phyloP scores from a whole-genome alignment of 495 filamentous ascomycete genomes.

The Wilcoxina mikolae region DNA sequence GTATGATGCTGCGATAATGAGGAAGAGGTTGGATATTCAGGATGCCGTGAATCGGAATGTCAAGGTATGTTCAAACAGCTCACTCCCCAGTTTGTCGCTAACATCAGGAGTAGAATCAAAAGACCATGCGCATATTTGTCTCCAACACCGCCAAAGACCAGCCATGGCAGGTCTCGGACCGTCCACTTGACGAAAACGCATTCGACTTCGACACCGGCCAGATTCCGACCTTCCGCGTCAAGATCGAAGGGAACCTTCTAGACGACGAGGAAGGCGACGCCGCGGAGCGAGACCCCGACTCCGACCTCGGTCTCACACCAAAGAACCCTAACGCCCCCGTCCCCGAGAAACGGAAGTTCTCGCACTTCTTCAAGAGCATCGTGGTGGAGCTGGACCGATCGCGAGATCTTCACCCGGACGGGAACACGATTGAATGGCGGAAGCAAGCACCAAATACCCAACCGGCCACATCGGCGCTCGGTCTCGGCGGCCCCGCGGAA shows the following conservation, averaged over 20 bases:
- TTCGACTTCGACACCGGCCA: constrained; percentile 60
- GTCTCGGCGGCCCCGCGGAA: constrained; percentile 57
- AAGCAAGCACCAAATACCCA: constrained; percentile 35
- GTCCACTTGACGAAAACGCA: constrained; percentile 43
- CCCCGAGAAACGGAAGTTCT: constrained; percentile 49
- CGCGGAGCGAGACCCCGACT: constrained; percentile 46
- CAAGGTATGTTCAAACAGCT: constrained; percentile 38
- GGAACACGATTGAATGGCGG: constrained; percentile 35
- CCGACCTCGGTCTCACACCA: constrained; percentile 22
- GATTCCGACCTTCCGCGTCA: constrained; percentile 68
- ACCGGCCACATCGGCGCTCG: constrained; percentile 41
- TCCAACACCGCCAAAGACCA: constrained; percentile 91
- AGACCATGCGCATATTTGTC: constrained; percentile 84
- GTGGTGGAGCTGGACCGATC: constrained; percentile 70
- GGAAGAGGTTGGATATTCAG: constrained; percentile 80
- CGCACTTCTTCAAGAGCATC: constrained; percentile 90
- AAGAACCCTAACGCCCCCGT: constrained; percentile 27
- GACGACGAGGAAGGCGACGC: constrained; percentile 52
- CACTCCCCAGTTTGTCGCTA: background rate
- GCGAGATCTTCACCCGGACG: constrained; percentile 30
- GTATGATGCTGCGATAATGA: constrained; percentile 85
- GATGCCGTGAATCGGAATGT: constrained; percentile 65
- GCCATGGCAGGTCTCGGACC: constrained; percentile 63
- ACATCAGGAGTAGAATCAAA: constrained; percentile 42
- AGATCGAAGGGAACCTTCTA: constrained; percentile 81